Percentiles rank a stretch among this genome's conserved stretches.
These are phyloP conservation scores for Paecilomyces sp. DNA, from an alignment of 2,329 filamentous ascomycete genomes.

Conservation along the genomic window DNA sequence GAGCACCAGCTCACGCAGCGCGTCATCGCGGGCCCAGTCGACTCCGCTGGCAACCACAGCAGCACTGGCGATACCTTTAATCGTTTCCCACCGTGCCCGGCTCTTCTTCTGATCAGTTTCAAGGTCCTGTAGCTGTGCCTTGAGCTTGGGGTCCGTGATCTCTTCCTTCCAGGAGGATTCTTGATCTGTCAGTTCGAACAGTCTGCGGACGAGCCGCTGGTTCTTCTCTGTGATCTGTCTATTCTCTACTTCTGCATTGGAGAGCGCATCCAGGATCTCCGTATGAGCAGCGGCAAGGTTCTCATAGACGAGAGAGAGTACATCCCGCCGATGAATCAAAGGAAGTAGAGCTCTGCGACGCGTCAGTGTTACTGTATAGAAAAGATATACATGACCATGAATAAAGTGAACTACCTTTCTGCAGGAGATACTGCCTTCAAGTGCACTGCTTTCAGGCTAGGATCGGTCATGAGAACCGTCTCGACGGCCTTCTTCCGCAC, in stretches of 20 bases:
- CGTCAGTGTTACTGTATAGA: constrained; percentile 9
- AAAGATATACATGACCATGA: background rate
- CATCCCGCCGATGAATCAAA: constrained; percentile 60
- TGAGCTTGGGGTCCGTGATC: constrained; percentile 47
- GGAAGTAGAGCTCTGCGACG: constrained; percentile 57
- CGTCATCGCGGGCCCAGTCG: constrained; percentile 68
- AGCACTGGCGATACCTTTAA: constrained; percentile 73
- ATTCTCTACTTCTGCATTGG: constrained; percentile 52
- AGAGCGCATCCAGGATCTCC: constrained; percentile 46
- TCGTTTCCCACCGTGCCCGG: constrained; percentile 61
- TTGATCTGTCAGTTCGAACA: constrained; percentile 57
- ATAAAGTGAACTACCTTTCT: constrained; percentile 52
- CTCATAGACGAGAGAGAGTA: constrained; percentile 57
- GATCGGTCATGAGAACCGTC: constrained; percentile 63
- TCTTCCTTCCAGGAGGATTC: constrained; percentile 46
- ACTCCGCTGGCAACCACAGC: constrained; percentile 74
- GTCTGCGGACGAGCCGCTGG: constrained; percentile 52
- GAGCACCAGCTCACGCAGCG: constrained; percentile 63
- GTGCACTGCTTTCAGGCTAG: constrained; percentile 71
- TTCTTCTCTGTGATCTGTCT: constrained; percentile 54
- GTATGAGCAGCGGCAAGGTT: constrained; percentile 50
- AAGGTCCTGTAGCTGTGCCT: constrained; percentile 50
- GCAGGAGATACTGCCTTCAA: constrained; percentile 56
- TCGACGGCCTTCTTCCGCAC: constrained; percentile 63
- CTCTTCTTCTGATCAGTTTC: constrained; percentile 56